Evolutionary conservation across 2,329 filamentous ascomycete genomes (phyloP).

Genomic region (Fusarium napiforme): DNA sequence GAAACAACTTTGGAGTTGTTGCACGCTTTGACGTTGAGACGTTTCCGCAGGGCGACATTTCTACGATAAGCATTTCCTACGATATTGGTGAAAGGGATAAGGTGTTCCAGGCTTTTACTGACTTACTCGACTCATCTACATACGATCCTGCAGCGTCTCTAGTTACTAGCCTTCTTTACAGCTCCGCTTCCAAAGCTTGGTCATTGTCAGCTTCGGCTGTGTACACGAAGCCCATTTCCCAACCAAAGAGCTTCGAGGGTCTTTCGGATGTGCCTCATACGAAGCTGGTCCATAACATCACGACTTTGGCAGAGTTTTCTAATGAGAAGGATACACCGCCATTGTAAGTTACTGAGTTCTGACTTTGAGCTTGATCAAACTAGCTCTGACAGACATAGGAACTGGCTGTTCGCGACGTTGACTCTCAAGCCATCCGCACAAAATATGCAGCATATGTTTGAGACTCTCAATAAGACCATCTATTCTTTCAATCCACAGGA

Average conservation of each 20-base stretch:
- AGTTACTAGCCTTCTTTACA: background rate
- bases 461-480: background rate
- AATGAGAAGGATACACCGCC: background rate
- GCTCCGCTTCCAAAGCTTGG: background rate
- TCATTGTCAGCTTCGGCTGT: background rate
- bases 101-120: background rate
- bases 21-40: background rate
- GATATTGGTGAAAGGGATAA: background rate
- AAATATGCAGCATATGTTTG: background rate
- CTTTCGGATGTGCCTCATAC: background rate
- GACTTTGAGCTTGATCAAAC: fast-evolving
- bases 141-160: background rate
- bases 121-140: background rate
- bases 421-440: background rate
- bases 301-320: background rate
- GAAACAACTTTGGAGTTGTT: background rate
- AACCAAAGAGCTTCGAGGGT: background rate
- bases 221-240: background rate
- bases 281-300: background rate
- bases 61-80: background rate
- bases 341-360: background rate
- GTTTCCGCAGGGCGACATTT: background rate
- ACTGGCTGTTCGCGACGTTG: background rate
- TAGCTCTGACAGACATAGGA: background rate
- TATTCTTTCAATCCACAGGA: background rate